Conservation (phyloP, 768 basidiomycete species). For the Panus rudis region DNA sequence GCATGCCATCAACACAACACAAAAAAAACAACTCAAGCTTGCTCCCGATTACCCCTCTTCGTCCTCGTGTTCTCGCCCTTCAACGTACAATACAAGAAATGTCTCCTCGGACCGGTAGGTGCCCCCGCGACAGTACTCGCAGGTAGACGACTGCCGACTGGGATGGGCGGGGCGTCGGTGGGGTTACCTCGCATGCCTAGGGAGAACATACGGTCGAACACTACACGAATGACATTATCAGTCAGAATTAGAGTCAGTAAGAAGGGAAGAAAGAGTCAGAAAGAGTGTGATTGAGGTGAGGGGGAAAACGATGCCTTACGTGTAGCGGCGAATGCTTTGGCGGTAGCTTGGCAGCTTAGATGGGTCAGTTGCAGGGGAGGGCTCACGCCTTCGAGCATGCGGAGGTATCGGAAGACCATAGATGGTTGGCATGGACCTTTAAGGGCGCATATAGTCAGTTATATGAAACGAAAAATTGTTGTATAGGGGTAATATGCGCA, state of each 20-base stretch:
- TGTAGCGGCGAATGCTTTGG: constrained; percentile 83
- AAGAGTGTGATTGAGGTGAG: not conserved
- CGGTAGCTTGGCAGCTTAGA: constrained; percentile 81
- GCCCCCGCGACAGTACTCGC: constrained; percentile 43
- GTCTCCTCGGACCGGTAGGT: constrained; percentile 65
- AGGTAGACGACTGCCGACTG: constrained; percentile 51
- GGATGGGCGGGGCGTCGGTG: constrained; percentile 51
- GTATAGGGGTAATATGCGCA: constrained; percentile 19
- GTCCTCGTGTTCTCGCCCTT: constrained; percentile 51
- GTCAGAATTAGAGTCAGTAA: not conserved
- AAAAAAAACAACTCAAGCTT: too few relatives aligned
- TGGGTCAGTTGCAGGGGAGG: constrained; percentile 84
- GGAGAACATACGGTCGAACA: constrained; percentile 87
- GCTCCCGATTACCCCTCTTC: too few relatives aligned
- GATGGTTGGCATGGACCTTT: constrained; percentile 81
- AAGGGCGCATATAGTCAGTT: not conserved
- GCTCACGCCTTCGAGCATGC: constrained; percentile 85
- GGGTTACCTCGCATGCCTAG: constrained; percentile 76
- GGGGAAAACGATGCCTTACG: constrained; percentile 45
- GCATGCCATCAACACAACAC: too few relatives aligned
- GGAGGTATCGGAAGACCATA: constrained; percentile 88
- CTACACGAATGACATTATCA: constrained; percentile 30
- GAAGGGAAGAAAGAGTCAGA: not conserved
- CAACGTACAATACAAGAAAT: constrained; percentile 78
- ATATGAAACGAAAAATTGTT: not conserved